A percentile compares a stretch with the other conserved stretches of the same genome.
phyloP scores from a whole-genome alignment of 208 protist genomes.

The Acanthamoeba sp. region DNA sequence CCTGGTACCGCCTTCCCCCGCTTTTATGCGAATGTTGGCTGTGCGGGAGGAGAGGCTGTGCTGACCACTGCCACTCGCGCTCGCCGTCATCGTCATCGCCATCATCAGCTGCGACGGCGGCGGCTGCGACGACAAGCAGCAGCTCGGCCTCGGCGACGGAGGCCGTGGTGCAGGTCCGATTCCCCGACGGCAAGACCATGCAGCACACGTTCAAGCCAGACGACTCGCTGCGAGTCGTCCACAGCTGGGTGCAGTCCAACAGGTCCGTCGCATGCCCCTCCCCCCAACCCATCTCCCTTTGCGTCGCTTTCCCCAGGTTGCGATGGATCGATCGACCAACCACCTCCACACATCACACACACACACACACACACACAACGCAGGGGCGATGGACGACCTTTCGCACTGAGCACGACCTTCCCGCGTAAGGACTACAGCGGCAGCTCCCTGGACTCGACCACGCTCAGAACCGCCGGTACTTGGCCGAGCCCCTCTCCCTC shows the following conservation, averaged over 20 bases:
- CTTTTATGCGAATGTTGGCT: no score
- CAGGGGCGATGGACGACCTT: neutral
- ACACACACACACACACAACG: neutral
- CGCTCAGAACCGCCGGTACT: conserved; percentile 9
- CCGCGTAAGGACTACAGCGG: conserved; percentile 56
- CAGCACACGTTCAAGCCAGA: conserved; percentile 40
- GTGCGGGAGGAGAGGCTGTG: no score
- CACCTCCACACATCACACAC: neutral
- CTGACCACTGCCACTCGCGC: no score
- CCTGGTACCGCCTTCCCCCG: no score
- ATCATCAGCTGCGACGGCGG: no score
- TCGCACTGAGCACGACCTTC: conserved; percentile 59
- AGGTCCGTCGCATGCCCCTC: neutral
- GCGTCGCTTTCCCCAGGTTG: no score
- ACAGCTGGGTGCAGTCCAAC: neutral
- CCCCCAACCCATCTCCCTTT: no score
- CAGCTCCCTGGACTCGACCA: conserved; percentile 44
- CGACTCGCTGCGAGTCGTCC: conserved; percentile 22
- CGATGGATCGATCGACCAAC: no score
- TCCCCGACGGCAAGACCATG: conserved; percentile 24
- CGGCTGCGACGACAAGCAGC: neutral
- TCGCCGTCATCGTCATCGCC: no score
- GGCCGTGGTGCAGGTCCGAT: conserved; percentile 25
- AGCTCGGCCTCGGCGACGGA: neutral
- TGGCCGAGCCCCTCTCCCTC: neutral